Conservation (phyloP, 345 rosid genomes). For the Ceriops zippeliana region DNA sequence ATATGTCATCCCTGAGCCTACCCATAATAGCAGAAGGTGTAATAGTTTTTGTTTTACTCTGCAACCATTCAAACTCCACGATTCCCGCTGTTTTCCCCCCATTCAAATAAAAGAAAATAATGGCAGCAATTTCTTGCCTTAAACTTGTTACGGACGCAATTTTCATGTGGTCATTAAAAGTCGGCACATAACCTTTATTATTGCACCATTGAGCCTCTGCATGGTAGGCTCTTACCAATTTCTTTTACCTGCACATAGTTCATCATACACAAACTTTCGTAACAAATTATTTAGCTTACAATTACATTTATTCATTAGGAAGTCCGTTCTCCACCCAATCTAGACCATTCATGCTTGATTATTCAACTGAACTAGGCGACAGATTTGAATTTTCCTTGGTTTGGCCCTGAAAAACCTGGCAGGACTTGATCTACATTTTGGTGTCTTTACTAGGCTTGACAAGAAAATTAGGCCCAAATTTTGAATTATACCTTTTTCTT, state of each 20-base stretch:
- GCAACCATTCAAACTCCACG: background rate
- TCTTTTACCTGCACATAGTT: background rate
- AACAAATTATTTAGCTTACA: no score
- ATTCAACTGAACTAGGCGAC: no score
- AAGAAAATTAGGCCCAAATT: no score
- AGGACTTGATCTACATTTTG: no score
- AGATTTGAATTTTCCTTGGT: no score
- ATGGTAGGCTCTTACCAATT: conserved; percentile 2
- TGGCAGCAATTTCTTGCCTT: background rate
- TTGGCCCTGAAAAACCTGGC: no score
- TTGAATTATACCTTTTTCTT: no score
- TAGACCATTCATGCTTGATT: no score
- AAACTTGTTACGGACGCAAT: background rate
- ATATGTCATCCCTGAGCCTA: background rate
- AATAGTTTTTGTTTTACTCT: background rate
- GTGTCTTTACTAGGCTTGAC: no score
- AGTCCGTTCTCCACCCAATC: no score
- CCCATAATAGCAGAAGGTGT: background rate
- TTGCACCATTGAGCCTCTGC: background rate
- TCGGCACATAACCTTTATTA: background rate
- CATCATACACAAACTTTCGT: no score
- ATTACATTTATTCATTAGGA: no score
- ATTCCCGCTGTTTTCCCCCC: background rate
- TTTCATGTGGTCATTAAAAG: background rate
- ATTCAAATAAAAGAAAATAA: background rate